Percentiles rank a stretch among this genome's conserved stretches.
Conservation (phyloP, 371 early-diverging fungal species). For the Apophysomyces ossiformis region DNA sequence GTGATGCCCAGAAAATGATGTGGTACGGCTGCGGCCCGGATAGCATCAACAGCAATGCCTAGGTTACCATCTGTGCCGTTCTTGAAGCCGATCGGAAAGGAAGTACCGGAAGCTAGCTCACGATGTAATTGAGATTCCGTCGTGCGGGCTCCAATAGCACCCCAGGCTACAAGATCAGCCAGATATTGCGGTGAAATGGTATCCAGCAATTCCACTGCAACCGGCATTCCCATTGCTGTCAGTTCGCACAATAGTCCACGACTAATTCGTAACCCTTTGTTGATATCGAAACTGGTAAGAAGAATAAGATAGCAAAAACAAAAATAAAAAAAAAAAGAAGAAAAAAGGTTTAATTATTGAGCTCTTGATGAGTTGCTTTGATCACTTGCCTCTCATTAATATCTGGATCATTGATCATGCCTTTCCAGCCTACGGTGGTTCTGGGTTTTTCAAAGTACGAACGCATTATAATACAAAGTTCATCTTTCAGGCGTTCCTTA, state of each 20-base stretch:
- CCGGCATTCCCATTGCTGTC: constrained; percentile 86
- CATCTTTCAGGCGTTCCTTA: constrained; percentile 51
- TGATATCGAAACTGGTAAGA: constrained; percentile 75
- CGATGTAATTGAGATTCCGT: constrained; percentile 94
- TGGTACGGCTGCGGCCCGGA: constrained; percentile 80
- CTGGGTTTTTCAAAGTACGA: constrained; percentile 96
- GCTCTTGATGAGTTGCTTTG: neutral
- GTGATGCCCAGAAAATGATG: constrained; percentile 95
- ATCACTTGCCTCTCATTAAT: constrained; percentile 70
- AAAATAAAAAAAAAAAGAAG: too few relatives aligned
- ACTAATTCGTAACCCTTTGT: constrained; percentile 87
- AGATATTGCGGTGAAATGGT: constrained; percentile 95
- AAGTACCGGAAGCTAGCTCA: constrained; percentile 93
- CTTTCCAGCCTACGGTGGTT: constrained; percentile 96
- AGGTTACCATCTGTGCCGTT: constrained; percentile 93
- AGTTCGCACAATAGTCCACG: constrained; percentile 74
- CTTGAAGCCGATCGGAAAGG: constrained; percentile 95
- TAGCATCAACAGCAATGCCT: constrained; percentile 87
- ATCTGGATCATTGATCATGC: constrained; percentile 90
- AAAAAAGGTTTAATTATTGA: too few relatives aligned
- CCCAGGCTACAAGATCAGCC: constrained; percentile 93
- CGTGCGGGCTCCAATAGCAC: constrained; percentile 94
- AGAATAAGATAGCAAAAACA: neutral
- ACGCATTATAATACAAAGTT: constrained; percentile 87
- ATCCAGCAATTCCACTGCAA: constrained; percentile 90